Evolutionary conservation across 805 yeast species (phyloP), one percentile per base, ranked within the genome.

Genomic region (Spathaspora sp.): DNA sequence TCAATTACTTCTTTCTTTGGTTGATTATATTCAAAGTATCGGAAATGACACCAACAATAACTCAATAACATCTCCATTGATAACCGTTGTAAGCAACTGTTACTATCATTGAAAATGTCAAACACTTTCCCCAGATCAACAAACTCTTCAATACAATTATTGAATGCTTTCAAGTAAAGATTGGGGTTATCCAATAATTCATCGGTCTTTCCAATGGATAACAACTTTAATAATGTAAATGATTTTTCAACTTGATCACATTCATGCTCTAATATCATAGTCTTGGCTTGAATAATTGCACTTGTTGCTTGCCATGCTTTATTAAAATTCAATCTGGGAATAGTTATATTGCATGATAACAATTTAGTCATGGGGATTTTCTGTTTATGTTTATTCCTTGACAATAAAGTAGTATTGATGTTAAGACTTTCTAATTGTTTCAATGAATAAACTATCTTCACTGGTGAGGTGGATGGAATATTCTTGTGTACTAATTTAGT

Each of bases 11-110:
- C 5, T 5, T 18, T 18, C n/a, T 45, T 45, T 8, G 4, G 38
- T 23, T 46, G 26, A 23, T 23, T 49, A 18, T 16, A 47, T 8
- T 46, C 40, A 23, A 23, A 19, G 51, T 63, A 75, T 19, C 60
- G 59, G 80, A 80, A 79, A 52, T 78, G 79, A 9, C 70, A 63
- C 62, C 76, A 74, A 50, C 79, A 75, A 54, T 77, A 79, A 46
- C 67, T 69, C 16, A 79, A 57, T 2, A 78, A 53, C 59, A 73
- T 59, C 31, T 79, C 83, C 11, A 76, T 45, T 18, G 78, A 46
- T 1, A 69, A 56, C 44, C 66, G 60, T 14, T 70, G 62, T 5
- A 64, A 49, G 19, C 64, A 58, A 0, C 58, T 17, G 9, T 58
- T 58, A 5, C 55, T 43, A 0, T 55, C 57, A 8, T 62, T 60